A percentile compares a stretch with the other conserved stretches of the same genome.
These are phyloP conservation scores for Saccharomycopsis amapae DNA, from an alignment of 805 yeast genomes.

Conservation along the genomic window DNA sequence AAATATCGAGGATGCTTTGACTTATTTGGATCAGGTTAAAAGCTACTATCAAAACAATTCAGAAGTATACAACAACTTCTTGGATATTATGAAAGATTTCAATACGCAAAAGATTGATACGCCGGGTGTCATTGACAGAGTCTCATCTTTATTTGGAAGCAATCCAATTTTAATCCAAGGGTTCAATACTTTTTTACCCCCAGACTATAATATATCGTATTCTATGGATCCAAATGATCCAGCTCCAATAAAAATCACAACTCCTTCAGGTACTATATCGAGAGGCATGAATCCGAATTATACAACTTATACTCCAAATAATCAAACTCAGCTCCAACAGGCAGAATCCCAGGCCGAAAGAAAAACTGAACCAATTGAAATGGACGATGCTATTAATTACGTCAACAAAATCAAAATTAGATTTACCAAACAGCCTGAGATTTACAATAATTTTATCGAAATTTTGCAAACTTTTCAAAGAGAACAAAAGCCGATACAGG, in stretches of 20 bases:
- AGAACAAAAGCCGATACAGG: conserved; percentile 91
- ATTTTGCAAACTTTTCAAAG: conserved; percentile 94
- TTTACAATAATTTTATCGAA: conserved; percentile 89
- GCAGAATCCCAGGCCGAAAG: conserved; percentile 16
- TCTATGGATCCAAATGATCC: conserved; percentile 85
- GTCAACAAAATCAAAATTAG: conserved; percentile 95
- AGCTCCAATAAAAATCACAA: conserved; percentile 86
- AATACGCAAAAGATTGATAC: conserved; percentile 94
- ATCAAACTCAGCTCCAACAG: conserved; percentile 20
- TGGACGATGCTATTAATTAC: conserved; percentile 93
- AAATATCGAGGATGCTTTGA: conserved; percentile 92
- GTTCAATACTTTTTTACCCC: conserved; percentile 94
- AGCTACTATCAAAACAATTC: conserved; percentile 87
- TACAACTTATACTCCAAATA: conserved; percentile 18
- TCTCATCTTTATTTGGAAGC: conserved; percentile 82
- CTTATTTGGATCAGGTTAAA: conserved; percentile 93
- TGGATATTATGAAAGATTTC: conserved; percentile 98
- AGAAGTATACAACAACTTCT: conserved; percentile 89
- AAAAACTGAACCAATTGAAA: conserved; percentile 50
- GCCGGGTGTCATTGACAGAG: conserved; percentile 97
- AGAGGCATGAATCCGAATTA: conserved; percentile 9
- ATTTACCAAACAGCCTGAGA: conserved; percentile 89
- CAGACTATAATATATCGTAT: conserved; percentile 91
- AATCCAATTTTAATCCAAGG: conserved; percentile 94
- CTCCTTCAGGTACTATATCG: conserved; percentile 81